A percentile compares a stretch with the other conserved stretches of the same genome.
phyloP scores from a whole-genome alignment of 2,329 filamentous ascomycete genomes.

The Dothideomycetes sp. region DNA sequence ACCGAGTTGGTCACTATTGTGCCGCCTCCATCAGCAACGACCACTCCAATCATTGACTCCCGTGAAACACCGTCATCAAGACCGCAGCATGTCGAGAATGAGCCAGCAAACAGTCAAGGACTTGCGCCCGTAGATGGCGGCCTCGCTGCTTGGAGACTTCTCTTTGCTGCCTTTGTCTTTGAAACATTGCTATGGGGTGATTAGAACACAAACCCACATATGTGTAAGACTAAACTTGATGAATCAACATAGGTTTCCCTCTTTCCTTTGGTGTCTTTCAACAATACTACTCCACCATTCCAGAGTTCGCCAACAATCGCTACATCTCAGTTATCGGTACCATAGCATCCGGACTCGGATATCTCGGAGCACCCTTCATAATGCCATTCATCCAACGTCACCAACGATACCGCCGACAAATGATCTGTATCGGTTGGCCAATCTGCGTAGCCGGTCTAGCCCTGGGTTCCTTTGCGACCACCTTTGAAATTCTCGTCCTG shows the following conservation, averaged over 20 bases:
- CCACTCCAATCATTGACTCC: no score
- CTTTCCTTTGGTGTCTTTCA: constrained; percentile 64
- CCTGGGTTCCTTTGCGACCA: constrained; percentile 38
- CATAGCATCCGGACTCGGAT: constrained; percentile 48
- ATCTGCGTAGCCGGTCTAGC: constrained; percentile 20
- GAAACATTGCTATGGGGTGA: constrained; percentile 47
- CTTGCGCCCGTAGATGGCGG: constrained; percentile 20
- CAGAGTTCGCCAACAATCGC: constrained; percentile 45
- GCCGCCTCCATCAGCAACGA: no score
- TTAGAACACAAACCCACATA: no score
- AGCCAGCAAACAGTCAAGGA: no score
- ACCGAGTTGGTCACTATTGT: no score
- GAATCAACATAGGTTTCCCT: no score
- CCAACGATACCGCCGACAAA: constrained; percentile 32
- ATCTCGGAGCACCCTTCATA: constrained; percentile 43
- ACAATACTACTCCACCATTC: constrained; percentile 54
- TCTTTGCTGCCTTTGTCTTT: constrained; percentile 34
- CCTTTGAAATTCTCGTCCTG: constrained; percentile 45
- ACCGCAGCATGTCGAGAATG: no score
- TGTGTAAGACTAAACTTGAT: no score
- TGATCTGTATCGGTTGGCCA: constrained; percentile 39
- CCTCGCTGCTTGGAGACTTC: constrained; percentile 19
- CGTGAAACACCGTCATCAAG: no score
- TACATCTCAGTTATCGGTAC: constrained; percentile 57
- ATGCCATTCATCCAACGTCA: constrained; percentile 36